Base-by-base conservation (phyloP, 306 rosid genomes). In the Adenanthera pavonina region DNA sequence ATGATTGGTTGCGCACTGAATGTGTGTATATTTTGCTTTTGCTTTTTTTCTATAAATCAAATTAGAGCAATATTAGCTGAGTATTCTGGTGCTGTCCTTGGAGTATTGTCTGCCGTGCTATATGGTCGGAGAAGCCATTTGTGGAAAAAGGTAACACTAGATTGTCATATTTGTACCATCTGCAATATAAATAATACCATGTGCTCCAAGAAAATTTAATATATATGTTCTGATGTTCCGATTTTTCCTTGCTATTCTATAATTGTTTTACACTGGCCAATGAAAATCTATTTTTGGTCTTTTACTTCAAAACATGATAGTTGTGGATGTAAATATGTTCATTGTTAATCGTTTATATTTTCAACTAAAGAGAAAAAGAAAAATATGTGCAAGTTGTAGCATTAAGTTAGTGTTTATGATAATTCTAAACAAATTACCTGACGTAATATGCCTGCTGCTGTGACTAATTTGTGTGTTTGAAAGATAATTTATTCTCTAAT, bases 81-180 rank as follows among this genome's bases (percentile, higher is more conserved):
- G 90, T 96, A 96, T 87, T 93, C 99, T 79, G 98, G 98, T 78
- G 97, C 99, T 80, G 91, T 92, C 79, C 99, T 96, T 80, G 98
- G 99, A 79, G 98, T 93, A 68, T 88, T 93, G 47, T 96, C 99
- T 72, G 97, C 92, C 69, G 92, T 96, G 47, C 82, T 96, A 73
- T 93, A 93, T 82, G 98, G 99, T 48, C 87, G 94, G 78, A 91
- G 87, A 84, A 85, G 94, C 70, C 84, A 92, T 70, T 47, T 91
- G 62, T 93, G 97, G 99, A 96, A 90, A 86, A 96, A 96, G 99
- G 99, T 96, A 79, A 77, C 9, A 44, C 75, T 51, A 67, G 72
- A 75, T 78, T 46, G 54, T 72, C 68, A 51, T 48, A 33, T 76
- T 84, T 25, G 16, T 78, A 77, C 30, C 54, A 59, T 48, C 47